Conservation (phyloP, 2,329 filamentous ascomycete species). For the Monilinia fructigena region DNA sequence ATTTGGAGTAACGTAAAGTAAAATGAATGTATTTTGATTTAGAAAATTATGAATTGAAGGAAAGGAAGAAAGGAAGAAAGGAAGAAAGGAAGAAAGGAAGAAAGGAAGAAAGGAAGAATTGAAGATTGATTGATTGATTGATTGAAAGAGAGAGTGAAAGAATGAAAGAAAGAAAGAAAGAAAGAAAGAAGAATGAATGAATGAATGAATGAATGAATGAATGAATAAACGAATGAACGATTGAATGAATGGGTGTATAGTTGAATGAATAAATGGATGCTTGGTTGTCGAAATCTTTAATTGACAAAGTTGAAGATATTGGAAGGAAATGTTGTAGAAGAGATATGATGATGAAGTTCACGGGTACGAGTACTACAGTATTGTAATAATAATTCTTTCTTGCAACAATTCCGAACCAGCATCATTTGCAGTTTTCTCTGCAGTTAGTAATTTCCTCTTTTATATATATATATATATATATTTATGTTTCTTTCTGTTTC, state of each 20-base stretch:
- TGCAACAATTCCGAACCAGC: not conserved
- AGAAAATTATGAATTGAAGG: no score
- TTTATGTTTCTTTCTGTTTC: no score
- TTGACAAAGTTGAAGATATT: constrained; percentile 2
- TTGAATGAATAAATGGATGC: not conserved
- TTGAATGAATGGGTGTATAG: not conserved
- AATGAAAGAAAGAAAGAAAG: not conserved
- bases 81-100: no score
- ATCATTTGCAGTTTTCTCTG: constrained; percentile 16
- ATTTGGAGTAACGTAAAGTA: not conserved
- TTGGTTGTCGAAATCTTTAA: not conserved
- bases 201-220: no score
- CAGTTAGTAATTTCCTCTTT: constrained; percentile 16
- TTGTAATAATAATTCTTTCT: constrained; percentile 2
- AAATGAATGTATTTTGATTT: no score
- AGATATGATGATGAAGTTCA: not conserved
- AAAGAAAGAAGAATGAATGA: no score
- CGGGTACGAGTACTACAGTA: not conserved
- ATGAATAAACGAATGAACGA: not conserved
- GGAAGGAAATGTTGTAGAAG: not conserved
- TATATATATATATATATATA: no score
- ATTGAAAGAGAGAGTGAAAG: no score
- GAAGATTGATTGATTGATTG: no score
- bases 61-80: no score
- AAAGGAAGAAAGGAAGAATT: no score